Evolutionary conservation across 2,329 filamentous ascomycete genomes (phyloP), one percentile per base, ranked within the genome.

Genomic region (Xylaria sp.): DNA sequence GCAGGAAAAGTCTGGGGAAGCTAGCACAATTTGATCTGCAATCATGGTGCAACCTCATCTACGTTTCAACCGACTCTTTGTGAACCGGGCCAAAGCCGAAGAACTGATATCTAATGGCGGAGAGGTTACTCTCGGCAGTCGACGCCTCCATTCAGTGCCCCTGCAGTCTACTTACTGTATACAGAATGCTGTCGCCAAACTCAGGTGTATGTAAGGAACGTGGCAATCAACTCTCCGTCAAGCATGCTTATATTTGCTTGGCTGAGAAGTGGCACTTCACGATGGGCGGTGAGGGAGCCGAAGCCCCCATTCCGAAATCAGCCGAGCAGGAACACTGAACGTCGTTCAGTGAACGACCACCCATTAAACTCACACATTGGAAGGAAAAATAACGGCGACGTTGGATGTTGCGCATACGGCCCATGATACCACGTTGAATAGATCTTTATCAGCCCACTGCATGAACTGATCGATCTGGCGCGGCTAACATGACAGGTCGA

Each of bases 1-100:
- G 66, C 55, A 69, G 28, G 55, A 57, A 66, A 63, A 66, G 66
- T 69, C 69, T 71, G 69, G 69, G 69, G 69, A 71, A 71, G 62
- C 66, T 50, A 56, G 52, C 66, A 57, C 60, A 23, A 44, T 46
- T 67, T 63, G 60, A 67, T 67, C 65, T 63, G 69, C 62, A 59
- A 68, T 57, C 46, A 57, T 50, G 23, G 41, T 69, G 67, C 61
- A 67, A 55, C 63, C 54, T 64, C 46, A 62, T 66, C 54, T 66
- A 52, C 46, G 56, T 57, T 58, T 56, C 44, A 58, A 54, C 44
- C 46, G 59, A 25, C 64, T 70, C 44, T 59, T 57, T 66, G 58
- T 34, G 55, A 44, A 68, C 66, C 57, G 51, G 60, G 60, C 57
- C 61, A 61, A 66, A 69, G 48, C 69, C 68, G 61, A 70, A 46